Evolutionary conservation across 2,329 filamentous ascomycete species (phyloP).

Genomic region (Pyrenophora graminea): DNA sequence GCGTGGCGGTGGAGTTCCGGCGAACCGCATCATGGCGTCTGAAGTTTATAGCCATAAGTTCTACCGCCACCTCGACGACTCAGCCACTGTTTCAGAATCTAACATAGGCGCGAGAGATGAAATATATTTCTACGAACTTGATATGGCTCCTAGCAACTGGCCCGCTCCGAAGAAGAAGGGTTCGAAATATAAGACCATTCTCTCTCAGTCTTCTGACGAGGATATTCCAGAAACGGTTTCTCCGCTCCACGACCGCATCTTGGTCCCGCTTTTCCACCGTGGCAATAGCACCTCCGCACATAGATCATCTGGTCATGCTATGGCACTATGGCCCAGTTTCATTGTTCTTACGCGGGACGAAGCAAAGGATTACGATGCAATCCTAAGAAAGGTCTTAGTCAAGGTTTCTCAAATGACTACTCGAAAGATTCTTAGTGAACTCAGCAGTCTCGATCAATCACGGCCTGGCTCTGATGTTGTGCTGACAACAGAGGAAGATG

Average conservation of each 20-base stretch:
- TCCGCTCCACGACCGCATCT: constrained; percentile 65
- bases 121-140: constrained; percentile 76
- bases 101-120: constrained; percentile 66
- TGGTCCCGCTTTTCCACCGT: constrained; percentile 74
- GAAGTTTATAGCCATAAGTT: constrained; percentile 85
- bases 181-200: constrained; percentile 53
- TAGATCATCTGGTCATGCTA: constrained; percentile 41
- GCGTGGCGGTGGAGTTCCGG: constrained; percentile 57
- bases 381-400: constrained; percentile 78
- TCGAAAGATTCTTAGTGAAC: constrained; percentile 63
- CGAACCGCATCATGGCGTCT: constrained; percentile 71
- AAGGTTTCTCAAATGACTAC: constrained; percentile 78
- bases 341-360: constrained; percentile 77
- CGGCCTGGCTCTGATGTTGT: constrained; percentile 69
- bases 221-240: constrained; percentile 62
- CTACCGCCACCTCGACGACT: constrained; percentile 82
- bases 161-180: constrained; percentile 60
- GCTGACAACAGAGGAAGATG: constrained; percentile 64
- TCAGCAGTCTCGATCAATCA: constrained; percentile 50
- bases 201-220: constrained; percentile 48
- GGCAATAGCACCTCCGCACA: constrained; percentile 43
- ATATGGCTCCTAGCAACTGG: constrained; percentile 77
- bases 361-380: constrained; percentile 67
- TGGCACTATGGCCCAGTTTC: constrained; percentile 62
- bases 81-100: constrained; percentile 67